Evolutionary conservation across 805 yeast genomes (phyloP), one percentile per base, ranked within the genome.

Genomic region (Debaryomyces prosopidis): DNA sequence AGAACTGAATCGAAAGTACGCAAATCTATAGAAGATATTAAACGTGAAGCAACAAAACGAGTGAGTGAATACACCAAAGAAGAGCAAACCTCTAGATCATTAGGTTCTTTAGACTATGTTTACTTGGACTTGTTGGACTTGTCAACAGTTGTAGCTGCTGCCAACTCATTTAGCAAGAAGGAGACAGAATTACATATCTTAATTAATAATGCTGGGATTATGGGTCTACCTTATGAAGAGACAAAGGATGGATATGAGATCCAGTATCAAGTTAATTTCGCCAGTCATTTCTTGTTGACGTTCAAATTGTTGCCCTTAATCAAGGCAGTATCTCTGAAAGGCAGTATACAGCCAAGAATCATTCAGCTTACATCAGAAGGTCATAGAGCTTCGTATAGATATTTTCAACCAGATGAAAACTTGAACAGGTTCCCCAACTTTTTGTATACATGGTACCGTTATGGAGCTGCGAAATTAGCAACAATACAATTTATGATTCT

Each of bases 61-160:
- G 34, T 30, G 4, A 49, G 33, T 2, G 14, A 41, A 7, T 39
- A 40, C 12, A 28, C 46, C 5, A 37, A 47, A 46, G 38, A 51
- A 49, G 48, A 49, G 51, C 32, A 37, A 18, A 18, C 43, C 1
- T 8, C 43, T 2, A 59, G 73, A 31, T 58, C 47, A 36, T 51
- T 78, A 17, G 90, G 91, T 0, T 75, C 75, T 41, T 60, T 86
- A 16, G 65, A 70, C 43, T 77, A 68, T 48, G 50, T 85, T 10
- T 77, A 81, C 42, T 54, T 81, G 44, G 91, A 87, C 60, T 65
- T 87, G 45, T 54, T 78, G 19, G 78, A 57, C 47, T 50, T 67
- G 14, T 42, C 45, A 6, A 53, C 65, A 1, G 62, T 66, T n/a
- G 59, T 46, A 9, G 44, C 40, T 7, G 69, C 68, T 1, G 71